Conservation (phyloP, 768 basidiomycete genomes). For the Wakefieldia striispora region DNA sequence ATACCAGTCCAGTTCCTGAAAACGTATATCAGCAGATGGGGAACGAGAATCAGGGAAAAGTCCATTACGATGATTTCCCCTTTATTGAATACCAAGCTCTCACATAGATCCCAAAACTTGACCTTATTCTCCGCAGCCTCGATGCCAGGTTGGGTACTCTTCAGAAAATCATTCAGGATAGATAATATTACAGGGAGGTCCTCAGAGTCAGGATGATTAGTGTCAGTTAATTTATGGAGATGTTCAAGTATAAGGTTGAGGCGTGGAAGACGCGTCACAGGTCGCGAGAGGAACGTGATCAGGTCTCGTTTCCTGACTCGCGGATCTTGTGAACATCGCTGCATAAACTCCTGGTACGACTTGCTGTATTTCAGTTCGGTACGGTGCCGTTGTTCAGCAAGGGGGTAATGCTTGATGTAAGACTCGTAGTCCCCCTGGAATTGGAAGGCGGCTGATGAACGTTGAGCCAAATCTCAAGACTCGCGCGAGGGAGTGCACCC, state of each 20-base stretch:
- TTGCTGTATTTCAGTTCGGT: conserved; percentile 70
- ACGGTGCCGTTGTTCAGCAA: conserved; percentile 80
- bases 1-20: conserved; percentile 79
- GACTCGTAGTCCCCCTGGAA: conserved; percentile 71
- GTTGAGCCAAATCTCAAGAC: conserved; percentile 16
- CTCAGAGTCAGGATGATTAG: conserved; percentile 77
- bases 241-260: conserved; percentile 73
- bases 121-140: conserved; percentile 89
- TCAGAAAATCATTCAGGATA: conserved; percentile 69
- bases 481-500: conserved; percentile 22
- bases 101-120: conserved; percentile 79
- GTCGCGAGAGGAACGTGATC: conserved; percentile 79
- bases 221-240: conserved; percentile 62
- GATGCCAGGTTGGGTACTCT: conserved; percentile 87
- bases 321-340: conserved; percentile 58
- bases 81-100: conserved; percentile 68
- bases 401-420: conserved; percentile 87
- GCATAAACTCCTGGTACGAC: conserved; percentile 64
- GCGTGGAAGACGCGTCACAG: conserved; percentile 85
- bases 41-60: background rate
- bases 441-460: conserved; percentile 29
- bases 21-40: conserved; percentile 4
- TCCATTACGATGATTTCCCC: conserved; percentile 77
- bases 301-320: conserved; percentile 74
- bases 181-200: conserved; percentile 69